A percentile compares a stretch with the other conserved stretches of the same genome.
These are phyloP conservation scores for Cyberlindnera lachancei DNA, from an alignment of 805 yeast species.

Conservation along the genomic window DNA sequence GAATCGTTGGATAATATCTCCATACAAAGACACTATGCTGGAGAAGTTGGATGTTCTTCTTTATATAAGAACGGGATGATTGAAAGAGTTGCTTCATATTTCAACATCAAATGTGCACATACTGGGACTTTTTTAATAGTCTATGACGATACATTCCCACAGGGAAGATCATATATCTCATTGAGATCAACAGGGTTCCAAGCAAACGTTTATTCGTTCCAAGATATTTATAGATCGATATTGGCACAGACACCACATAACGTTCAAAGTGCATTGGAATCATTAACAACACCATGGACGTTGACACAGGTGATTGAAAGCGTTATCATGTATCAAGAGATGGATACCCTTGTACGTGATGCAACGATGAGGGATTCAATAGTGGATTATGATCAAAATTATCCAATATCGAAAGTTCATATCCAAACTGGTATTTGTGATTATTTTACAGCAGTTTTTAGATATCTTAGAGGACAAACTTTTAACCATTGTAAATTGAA, in stretches of 20 bases:
- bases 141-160: constrained; percentile 2
- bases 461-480: not conserved
- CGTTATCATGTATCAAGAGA: constrained; percentile 3
- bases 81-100: constrained; percentile 7
- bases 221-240: constrained; percentile 2
- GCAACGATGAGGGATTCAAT: constrained; percentile 2
- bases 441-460: not conserved
- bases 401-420: constrained; percentile 9
- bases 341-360: constrained; percentile 5
- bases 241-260: not conserved
- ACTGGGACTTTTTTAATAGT: constrained; percentile 6
- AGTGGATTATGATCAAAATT: constrained; percentile 4
- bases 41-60: constrained; percentile 9
- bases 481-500: not conserved
- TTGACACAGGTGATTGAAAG: constrained; percentile 1
- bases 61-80: constrained; percentile 5
- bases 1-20: constrained; percentile 10
- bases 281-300: constrained; percentile 5
- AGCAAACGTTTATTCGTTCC: constrained; percentile 4
- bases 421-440: constrained; percentile 6
- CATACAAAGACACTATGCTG: constrained; percentile 11
- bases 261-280: constrained; percentile 1
- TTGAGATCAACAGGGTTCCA: constrained; percentile 2
- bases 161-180: constrained; percentile 9
- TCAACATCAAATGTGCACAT: constrained; percentile 4